A percentile compares a stretch with the other conserved stretches of the same genome.
Conservation (phyloP, 768 basidiomycete genomes). For the Suillus fuscotomentosus region DNA sequence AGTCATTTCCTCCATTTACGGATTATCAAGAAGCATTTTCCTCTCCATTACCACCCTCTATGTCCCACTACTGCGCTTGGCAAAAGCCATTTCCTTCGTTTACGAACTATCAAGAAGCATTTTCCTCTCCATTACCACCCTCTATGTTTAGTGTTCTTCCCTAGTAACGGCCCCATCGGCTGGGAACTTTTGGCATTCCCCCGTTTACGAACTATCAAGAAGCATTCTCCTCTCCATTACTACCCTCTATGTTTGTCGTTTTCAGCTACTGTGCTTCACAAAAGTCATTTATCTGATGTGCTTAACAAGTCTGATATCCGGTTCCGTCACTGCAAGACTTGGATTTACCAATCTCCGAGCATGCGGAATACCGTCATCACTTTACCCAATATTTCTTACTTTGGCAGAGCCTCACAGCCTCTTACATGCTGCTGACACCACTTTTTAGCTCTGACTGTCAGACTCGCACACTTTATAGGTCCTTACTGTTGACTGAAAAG, state of each 20-base stretch:
- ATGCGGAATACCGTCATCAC: neutral
- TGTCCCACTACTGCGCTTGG: neutral
- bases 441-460: neutral
- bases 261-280: slow-evolving; percentile 66
- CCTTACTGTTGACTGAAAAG: neutral
- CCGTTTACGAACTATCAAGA: neutral
- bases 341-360: slow-evolving; percentile 44
- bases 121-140: too few relatives aligned
- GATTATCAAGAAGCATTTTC: slow-evolving; percentile 73
- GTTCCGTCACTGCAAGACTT: slow-evolving; percentile 92
- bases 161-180: too few relatives aligned
- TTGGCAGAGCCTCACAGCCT: neutral
- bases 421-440: neutral
- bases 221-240: too few relatives aligned
- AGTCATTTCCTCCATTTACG: slow-evolving; percentile 67
- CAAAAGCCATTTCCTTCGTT: too few relatives aligned
- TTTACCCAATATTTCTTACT: neutral
- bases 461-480: neutral
- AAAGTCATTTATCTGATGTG: slow-evolving; percentile 62
- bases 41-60: slow-evolving; percentile 40
- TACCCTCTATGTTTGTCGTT: neutral
- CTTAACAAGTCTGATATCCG: slow-evolving; percentile 91
- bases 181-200: too few relatives aligned
- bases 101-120: too few relatives aligned
- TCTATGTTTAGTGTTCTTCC: too few relatives aligned